phyloP scores from a whole-genome alignment of 352 stramenopile species.

The Phytophthora aleatoria region DNA sequence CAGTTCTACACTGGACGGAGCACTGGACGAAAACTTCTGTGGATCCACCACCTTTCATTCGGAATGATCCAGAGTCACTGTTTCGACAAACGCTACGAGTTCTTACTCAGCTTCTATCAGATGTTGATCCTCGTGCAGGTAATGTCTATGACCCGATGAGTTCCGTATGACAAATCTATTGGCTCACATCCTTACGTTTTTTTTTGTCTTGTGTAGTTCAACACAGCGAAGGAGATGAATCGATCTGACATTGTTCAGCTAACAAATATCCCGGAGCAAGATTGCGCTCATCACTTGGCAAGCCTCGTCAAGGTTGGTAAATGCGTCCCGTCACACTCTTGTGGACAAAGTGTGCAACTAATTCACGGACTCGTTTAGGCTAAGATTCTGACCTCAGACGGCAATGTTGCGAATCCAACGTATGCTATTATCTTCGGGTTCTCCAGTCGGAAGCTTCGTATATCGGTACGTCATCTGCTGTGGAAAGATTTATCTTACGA shows the following conservation, averaged over 20 bases:
- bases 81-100: conserved; percentile 81
- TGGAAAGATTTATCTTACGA: neutral
- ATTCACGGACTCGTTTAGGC: conserved; percentile 24
- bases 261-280: conserved; percentile 65
- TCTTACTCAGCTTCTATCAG: conserved; percentile 85
- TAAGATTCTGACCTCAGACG: conserved; percentile 46
- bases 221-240: conserved; percentile 47
- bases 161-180: neutral
- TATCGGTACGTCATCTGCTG: conserved; percentile 40
- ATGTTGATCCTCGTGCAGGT: conserved; percentile 83
- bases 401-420: conserved; percentile 29
- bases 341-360: neutral
- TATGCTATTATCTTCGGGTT: conserved; percentile 57
- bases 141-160: neutral
- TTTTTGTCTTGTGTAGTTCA: conserved; percentile 53
- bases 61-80: conserved; percentile 71
- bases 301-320: conserved; percentile 76
- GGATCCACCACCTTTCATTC: conserved; percentile 80
- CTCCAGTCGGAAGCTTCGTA: conserved; percentile 52
- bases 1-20: conserved; percentile 84
- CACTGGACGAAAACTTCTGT: conserved; percentile 78
- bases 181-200: conserved; percentile 1
- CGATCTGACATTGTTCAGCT: conserved; percentile 43
- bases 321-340: neutral
- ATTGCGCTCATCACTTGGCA: conserved; percentile 66